A percentile compares a stretch with the other conserved stretches of the same genome.
These are phyloP conservation scores for Cyberlindnera mycetangii DNA, from an alignment of 805 yeast genomes.

Conservation along the genomic window DNA sequence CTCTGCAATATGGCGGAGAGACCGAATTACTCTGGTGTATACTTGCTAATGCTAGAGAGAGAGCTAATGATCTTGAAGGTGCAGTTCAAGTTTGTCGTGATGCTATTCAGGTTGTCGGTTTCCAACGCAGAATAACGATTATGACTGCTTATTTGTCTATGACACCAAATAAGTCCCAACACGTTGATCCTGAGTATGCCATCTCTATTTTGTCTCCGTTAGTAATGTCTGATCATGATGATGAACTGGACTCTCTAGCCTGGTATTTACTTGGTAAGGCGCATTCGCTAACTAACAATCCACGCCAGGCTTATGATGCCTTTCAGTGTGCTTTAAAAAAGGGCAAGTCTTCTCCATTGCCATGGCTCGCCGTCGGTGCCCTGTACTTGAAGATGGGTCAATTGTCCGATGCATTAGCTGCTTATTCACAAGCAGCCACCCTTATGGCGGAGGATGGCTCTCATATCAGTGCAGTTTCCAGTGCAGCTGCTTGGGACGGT, in stretches of 20 bases:
- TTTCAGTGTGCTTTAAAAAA: constrained; percentile 52
- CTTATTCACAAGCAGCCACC: constrained; percentile 62
- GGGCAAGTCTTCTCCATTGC: constrained; percentile 51
- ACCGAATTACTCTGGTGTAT: constrained; percentile 46
- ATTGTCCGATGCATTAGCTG: constrained; percentile 62
- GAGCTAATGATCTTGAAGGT: constrained; percentile 41
- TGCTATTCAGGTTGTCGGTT: constrained; percentile 44
- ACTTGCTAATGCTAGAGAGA: constrained; percentile 47
- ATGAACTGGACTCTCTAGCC: constrained; percentile 48
- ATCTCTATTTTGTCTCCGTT: constrained; percentile 31
- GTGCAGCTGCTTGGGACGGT: constrained; percentile 67
- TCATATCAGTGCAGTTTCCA: constrained; percentile 33
- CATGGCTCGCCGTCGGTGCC: constrained; percentile 67
- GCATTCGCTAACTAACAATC: constrained; percentile 42
- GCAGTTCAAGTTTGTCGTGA: constrained; percentile 49
- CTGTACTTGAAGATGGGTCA: constrained; percentile 58
- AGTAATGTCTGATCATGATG: constrained; percentile 13
- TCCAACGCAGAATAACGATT: constrained; percentile 42
- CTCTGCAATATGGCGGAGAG: constrained; percentile 13
- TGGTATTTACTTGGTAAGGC: constrained; percentile 55
- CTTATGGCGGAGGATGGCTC: constrained; percentile 46
- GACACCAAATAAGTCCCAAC: constrained; percentile 29
- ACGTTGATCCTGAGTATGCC: constrained; percentile 34
- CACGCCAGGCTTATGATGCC: constrained; percentile 51
- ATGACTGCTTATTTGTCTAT: constrained; percentile 52